phyloP scores from a whole-genome alignment of 73 alveolate genomes.

The Strombidium stylifer region DNA sequence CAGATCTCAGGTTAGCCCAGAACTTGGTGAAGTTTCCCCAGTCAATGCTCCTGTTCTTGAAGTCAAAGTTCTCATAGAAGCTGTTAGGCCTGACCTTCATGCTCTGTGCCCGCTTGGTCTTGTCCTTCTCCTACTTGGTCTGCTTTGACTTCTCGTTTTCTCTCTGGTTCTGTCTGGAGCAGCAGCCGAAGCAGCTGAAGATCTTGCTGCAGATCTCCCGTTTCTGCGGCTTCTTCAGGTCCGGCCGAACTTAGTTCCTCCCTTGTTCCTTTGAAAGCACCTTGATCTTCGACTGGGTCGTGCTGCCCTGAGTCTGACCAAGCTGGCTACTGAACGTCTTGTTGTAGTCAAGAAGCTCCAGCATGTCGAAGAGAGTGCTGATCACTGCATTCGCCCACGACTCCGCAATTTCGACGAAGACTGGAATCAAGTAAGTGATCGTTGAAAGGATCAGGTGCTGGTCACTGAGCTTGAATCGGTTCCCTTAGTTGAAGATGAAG shows the following conservation, averaged over 20 bases:
- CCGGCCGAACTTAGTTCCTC: not conserved
- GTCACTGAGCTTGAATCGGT: not conserved
- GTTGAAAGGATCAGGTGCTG: constrained; percentile 11
- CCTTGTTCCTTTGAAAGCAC: not conserved
- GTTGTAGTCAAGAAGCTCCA: constrained; percentile 38
- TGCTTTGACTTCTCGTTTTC: not conserved
- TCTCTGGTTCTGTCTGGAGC: not conserved
- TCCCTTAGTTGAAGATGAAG: not conserved
- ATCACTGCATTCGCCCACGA: constrained; percentile 52
- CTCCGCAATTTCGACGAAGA: constrained; percentile 12
- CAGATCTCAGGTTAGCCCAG: constrained; percentile 25
- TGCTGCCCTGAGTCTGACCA: too few species aligned
- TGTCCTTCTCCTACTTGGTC: not conserved
- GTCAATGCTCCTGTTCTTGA: constrained; percentile 26
- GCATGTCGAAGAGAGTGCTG: constrained; percentile 16
- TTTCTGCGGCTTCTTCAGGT: not conserved
- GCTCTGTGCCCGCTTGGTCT: not conserved
- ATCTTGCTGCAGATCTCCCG: not conserved
- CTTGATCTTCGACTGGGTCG: too few species aligned
- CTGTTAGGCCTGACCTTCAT: constrained; percentile 10
- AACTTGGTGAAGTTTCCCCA: constrained; percentile 30
- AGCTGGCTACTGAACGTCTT: constrained; percentile 12
- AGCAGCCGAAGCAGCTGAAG: not conserved
- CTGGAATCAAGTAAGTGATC: constrained; percentile 16
- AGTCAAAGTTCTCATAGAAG: constrained; percentile 40